Percentiles rank a stretch among this genome's conserved stretches.
phyloP scores from a whole-genome alignment of 2,329 filamentous ascomycete species.

The Lasiodiplodia sp. region DNA sequence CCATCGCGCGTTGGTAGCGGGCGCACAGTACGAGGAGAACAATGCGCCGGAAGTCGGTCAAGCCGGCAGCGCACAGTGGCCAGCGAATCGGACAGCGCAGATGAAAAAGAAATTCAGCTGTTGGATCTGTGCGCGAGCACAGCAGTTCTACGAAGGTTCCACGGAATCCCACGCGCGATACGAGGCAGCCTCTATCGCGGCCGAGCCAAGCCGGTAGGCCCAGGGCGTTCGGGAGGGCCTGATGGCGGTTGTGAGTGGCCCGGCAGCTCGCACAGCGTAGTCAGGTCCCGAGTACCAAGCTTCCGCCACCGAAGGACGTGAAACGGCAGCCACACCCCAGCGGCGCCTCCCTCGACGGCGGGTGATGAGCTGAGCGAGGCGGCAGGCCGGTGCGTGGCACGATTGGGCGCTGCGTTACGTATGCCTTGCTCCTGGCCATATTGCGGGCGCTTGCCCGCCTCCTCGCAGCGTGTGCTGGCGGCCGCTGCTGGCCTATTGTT shows the following conservation, averaged over 20 bases:
- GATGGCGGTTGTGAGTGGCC: slow-evolving; percentile 12
- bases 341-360: neutral
- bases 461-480: slow-evolving; percentile 6
- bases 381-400: slow-evolving; percentile 8
- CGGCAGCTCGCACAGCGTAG: neutral
- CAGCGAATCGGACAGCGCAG: slow-evolving; percentile 15
- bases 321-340: slow-evolving; percentile 22
- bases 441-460: slow-evolving; percentile 18
- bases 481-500: neutral
- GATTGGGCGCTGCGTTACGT: slow-evolving; percentile 22
- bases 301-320: slow-evolving; percentile 17
- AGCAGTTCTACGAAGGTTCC: neutral
- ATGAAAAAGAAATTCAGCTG: slow-evolving; percentile 18
- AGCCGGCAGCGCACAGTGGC: slow-evolving; percentile 1
- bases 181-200: neutral
- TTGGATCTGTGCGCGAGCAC: neutral
- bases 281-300: slow-evolving; percentile 22
- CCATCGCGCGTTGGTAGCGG: neutral
- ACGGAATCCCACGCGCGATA: slow-evolving; percentile 9
- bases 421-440: slow-evolving; percentile 24
- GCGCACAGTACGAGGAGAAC: slow-evolving; percentile 11
- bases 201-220: neutral
- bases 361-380: neutral
- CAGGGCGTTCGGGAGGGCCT: neutral
- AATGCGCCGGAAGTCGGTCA: slow-evolving; percentile 21